Conservation (phyloP, 345 rosid genomes). For the Acer campestre region DNA sequence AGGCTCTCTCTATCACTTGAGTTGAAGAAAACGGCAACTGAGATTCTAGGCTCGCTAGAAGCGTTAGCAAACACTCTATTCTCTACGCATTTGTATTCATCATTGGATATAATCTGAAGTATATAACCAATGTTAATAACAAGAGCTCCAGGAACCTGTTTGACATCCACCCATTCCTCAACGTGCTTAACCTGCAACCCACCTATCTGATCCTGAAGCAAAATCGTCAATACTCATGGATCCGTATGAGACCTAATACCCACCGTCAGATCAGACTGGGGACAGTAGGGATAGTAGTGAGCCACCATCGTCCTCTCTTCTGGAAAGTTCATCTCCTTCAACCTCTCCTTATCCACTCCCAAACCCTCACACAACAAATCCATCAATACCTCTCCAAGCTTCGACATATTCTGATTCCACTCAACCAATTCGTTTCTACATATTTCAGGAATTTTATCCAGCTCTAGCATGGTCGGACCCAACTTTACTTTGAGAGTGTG, state of each 20-base stretch:
- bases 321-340: conserved; percentile 18
- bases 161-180: conserved; percentile 16
- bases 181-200: conserved; percentile 23
- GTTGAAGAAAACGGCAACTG: conserved; percentile 43
- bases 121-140: not conserved
- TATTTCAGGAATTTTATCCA: conserved; percentile 10
- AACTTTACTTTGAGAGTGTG: not conserved
- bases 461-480: not conserved
- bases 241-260: conserved; percentile 23
- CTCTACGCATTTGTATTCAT: conserved; percentile 49
- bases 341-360: conserved; percentile 4
- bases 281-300: conserved; percentile 28
- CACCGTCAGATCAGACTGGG: conserved; percentile 26
- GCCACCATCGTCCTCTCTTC: conserved; percentile 18
- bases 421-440: conserved; percentile 20
- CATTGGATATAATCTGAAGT: conserved; percentile 49
- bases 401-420: conserved; percentile 17
- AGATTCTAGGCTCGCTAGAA: conserved; percentile 33
- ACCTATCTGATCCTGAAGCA: conserved; percentile 23
- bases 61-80: conserved; percentile 57
- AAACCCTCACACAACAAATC: conserved; percentile 28
- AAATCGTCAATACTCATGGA: conserved; percentile 20
- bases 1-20: conserved; percentile 28
- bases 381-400: conserved; percentile 20
- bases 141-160: not conserved